These are phyloP conservation scores for Monosporascus sp. DNA, from an alignment of 2,329 filamentous ascomycete genomes.

Conservation along the genomic window DNA sequence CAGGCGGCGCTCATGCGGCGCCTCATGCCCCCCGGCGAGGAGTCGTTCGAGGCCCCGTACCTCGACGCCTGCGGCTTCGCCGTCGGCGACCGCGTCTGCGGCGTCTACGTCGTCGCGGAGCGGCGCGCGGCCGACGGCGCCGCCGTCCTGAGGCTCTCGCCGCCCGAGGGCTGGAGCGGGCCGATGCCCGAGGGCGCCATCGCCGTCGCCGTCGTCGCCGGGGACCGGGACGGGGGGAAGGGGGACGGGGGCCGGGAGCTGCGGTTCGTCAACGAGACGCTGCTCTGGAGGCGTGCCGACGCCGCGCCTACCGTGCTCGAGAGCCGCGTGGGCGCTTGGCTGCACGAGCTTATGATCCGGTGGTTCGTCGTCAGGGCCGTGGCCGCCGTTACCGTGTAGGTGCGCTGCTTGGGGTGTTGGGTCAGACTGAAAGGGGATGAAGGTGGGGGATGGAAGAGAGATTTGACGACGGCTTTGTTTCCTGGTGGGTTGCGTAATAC, in stretches of 20 bases:
- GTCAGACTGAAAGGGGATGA: no score
- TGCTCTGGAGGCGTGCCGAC: constrained; percentile 29
- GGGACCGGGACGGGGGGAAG: constrained; percentile 11
- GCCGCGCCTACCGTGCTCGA: constrained; percentile 17
- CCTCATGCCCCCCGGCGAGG: constrained; percentile 6
- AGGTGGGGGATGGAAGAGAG: no score
- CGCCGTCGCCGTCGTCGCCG: constrained; percentile 27
- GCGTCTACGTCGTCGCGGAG: constrained; percentile 17
- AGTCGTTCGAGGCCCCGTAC: constrained; percentile 9
- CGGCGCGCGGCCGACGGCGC: not conserved
- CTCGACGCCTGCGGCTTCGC: constrained; percentile 13
- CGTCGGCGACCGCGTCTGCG: constrained; percentile 18
- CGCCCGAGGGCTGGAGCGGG: constrained; percentile 18
- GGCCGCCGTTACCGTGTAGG: constrained; percentile 10
- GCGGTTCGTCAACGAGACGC: constrained; percentile 34
- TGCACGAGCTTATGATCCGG: constrained; percentile 18
- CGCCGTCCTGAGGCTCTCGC: constrained; percentile 10
- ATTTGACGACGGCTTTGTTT: no score
- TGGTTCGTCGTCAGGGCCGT: constrained; percentile 22
- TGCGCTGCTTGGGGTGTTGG: no score
- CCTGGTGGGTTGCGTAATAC: no score
- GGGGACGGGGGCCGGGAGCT: constrained; percentile 29
- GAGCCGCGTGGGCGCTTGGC: constrained; percentile 14
- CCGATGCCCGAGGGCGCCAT: constrained; percentile 14
- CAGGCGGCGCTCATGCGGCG: constrained; percentile 17